Evolutionary conservation across 768 basidiomycete species (phyloP), one percentile per base, ranked within the genome.

Genomic region (Serendipita sp.): DNA sequence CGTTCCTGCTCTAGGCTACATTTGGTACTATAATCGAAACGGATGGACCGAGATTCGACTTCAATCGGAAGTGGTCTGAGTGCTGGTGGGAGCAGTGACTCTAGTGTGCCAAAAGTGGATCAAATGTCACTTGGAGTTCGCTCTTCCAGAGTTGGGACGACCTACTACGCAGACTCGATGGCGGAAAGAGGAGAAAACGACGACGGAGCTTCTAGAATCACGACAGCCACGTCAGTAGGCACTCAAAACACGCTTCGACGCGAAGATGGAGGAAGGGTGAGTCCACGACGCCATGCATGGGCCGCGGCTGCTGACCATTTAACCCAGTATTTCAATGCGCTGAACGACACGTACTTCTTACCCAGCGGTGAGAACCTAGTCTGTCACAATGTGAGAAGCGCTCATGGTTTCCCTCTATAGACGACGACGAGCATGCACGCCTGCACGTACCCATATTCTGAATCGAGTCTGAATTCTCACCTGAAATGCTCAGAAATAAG

Each of bases 331-430:
- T 60, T 28, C n/a, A 60, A 60, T n/a, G 56, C 32, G 56, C 8
- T 60, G 28, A 60, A 60, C n/a, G 56, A 60, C 10, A 35, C 56
- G n/a, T 60, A 60, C 2, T 60, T 60, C 16, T 35, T 60, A 60
- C 56, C 56, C 16, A 60, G 23, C 35, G 56, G 56, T 60, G 16
- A 23, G 56, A 3, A 32, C n/a, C 23, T 8, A 41, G 7, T 4
- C 13, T 41, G 13, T 41, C 38, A 10, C 5, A 60, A 3, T 35
- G 16, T 30, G 32, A 5, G 48, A 51, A 51, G 18, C 5, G 48
- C 48, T 32, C 48, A 16, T 60, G 7, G 7, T n/a, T 3, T 4
- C 48, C 16, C 16, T 16, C 56, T 60, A 5, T 60, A 60, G 56
- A 60, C n/a, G 35, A 36, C 34, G 56, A 60, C 23, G 56, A 60